Percentiles rank a stretch among this genome's conserved stretches.
phyloP scores from a whole-genome alignment of 208 protist genomes.

The Lotmaria passim region DNA sequence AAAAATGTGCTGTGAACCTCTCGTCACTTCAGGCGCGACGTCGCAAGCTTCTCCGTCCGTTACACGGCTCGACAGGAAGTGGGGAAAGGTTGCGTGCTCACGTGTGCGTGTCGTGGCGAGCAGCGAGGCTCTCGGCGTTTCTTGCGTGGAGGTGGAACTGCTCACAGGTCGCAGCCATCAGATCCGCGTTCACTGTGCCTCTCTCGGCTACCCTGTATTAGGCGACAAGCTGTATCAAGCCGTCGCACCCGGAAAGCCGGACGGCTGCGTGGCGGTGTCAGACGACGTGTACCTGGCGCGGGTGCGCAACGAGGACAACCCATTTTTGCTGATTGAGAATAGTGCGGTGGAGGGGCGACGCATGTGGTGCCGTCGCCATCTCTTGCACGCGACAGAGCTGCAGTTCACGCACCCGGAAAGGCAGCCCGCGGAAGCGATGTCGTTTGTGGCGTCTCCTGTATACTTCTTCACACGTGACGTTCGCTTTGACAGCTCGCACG shows the following conservation, averaged over 20 bases:
- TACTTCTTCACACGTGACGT: constrained; percentile 55
- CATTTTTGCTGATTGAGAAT: constrained; percentile 9
- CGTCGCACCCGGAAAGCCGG: constrained; percentile 35
- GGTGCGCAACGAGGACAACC: constrained; percentile 32
- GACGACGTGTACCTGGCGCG: constrained; percentile 77
- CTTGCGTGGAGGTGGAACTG: constrained; percentile 67
- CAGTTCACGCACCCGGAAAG: constrained; percentile 50
- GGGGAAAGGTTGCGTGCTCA: constrained; percentile 58
- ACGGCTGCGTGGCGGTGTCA: constrained; percentile 41
- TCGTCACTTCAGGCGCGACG: not conserved
- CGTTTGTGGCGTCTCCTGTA: constrained; percentile 34
- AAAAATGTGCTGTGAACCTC: constrained; percentile 75
- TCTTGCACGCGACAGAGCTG: constrained; percentile 67
- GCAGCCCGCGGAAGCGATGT: constrained; percentile 12
- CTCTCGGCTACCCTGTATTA: constrained; percentile 80
- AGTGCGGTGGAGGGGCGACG: not conserved
- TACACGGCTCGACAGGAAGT: not conserved
- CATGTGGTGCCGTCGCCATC: constrained; percentile 53
- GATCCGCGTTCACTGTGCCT: constrained; percentile 82
- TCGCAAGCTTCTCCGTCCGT: too few species aligned
- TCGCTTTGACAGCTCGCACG: constrained; percentile 10
- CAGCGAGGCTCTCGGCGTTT: constrained; percentile 38
- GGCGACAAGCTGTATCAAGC: constrained; percentile 86
- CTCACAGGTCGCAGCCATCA: constrained; percentile 90
- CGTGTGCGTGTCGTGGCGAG: constrained; percentile 54